These are phyloP conservation scores for Trypanosoma congolense DNA, from an alignment of 208 protist genomes.

Conservation along the genomic window DNA sequence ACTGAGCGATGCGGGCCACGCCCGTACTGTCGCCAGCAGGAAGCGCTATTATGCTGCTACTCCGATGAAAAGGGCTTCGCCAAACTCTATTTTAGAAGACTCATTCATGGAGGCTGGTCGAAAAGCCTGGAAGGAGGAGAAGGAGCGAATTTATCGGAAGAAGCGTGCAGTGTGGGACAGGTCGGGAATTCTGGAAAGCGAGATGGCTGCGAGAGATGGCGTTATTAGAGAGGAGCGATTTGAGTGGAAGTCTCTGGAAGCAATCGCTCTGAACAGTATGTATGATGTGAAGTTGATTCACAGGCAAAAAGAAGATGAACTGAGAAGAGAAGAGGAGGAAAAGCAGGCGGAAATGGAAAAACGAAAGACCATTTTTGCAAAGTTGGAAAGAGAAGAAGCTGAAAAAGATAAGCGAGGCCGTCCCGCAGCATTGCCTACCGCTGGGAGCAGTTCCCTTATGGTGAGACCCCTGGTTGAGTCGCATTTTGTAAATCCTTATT, in stretches of 20 bases:
- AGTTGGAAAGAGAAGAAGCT: conserved; percentile 12
- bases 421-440: too few relatives aligned
- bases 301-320: conserved; percentile 1
- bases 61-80: background rate
- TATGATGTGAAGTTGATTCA: conserved; percentile 10
- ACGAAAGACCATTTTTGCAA: conserved; percentile 14
- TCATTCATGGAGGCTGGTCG: conserved; percentile 34
- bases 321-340: conserved; percentile 5
- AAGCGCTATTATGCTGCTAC: background rate
- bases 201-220: conserved; percentile 23
- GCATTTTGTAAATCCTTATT: too few relatives aligned
- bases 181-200: conserved; percentile 23
- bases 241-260: conserved; percentile 34
- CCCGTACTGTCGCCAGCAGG: too few relatives aligned
- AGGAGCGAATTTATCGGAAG: conserved; percentile 21
- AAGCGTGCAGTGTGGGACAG: conserved; percentile 14
- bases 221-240: conserved; percentile 38
- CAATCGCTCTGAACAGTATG: conserved; percentile 24
- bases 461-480: too few relatives aligned
- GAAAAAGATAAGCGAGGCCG: too few relatives aligned
- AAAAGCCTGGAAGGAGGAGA: conserved; percentile 24
- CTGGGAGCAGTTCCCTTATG: too few relatives aligned
- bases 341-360: conserved; percentile 3
- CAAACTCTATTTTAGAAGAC: conserved; percentile 12
- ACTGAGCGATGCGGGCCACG: too few relatives aligned